phyloP scores from a whole-genome alignment of 2,329 filamentous ascomycete genomes.

The Penicillium sp. region DNA sequence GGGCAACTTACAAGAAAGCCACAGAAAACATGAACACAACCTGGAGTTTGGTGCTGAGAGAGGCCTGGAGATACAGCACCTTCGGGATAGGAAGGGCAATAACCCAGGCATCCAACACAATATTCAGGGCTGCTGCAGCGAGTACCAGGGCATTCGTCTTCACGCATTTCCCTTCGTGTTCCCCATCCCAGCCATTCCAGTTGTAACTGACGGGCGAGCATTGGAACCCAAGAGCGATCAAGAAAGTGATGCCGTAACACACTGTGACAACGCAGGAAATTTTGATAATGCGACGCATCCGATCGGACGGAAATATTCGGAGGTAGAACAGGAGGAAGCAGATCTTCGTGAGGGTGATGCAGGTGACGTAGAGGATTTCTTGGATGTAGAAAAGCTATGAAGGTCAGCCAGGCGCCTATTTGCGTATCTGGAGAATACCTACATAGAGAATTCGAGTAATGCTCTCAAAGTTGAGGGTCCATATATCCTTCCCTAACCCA shows the following conservation, averaged over 20 bases:
- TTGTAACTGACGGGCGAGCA: too few species aligned
- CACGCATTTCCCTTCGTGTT: too few species aligned
- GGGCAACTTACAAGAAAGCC: too few species aligned
- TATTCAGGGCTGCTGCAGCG: slow-evolving; percentile 4
- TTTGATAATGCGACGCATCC: slow-evolving; percentile 12
- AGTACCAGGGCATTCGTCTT: not conserved
- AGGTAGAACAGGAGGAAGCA: slow-evolving; percentile 15
- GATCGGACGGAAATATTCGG: slow-evolving; percentile 13
- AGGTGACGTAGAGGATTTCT: slow-evolving; percentile 9
- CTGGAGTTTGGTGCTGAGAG: not conserved
- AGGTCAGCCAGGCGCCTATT: not conserved
- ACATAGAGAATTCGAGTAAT: too few species aligned
- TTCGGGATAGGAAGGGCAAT: slow-evolving; percentile 16
- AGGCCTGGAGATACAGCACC: slow-evolving; percentile 12
- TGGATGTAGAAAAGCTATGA: slow-evolving; percentile 9
- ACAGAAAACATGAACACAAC: too few species aligned
- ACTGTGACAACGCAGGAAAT: slow-evolving; percentile 7
- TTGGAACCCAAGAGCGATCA: slow-evolving; percentile 1
- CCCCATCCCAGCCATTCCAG: too few species aligned
- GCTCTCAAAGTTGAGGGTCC: too few species aligned
- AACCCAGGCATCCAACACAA: slow-evolving; percentile 10
- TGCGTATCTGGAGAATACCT: too few species aligned
- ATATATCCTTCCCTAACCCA: too few species aligned
- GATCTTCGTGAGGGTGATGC: slow-evolving; percentile 5
- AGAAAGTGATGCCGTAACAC: slow-evolving; percentile 10